Base-by-base conservation (phyloP, 2,329 filamentous ascomycete species). In the Ophiobolus disseminans region DNA sequence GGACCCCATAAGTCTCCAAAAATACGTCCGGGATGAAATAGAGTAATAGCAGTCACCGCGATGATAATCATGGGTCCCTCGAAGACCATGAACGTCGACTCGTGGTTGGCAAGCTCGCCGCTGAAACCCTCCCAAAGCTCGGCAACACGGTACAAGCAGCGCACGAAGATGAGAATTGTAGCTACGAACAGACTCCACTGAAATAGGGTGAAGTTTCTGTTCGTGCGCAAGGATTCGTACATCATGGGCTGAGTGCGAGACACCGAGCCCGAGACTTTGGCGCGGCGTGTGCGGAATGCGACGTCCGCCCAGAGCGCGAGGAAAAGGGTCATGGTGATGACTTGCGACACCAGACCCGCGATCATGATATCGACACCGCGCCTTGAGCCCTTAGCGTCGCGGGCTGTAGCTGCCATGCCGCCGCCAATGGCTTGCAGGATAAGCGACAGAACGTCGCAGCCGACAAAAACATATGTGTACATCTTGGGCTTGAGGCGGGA, bases 381-480 rank as follows among this genome's bases (percentile, higher is more conserved):
- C 26, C 78, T 63, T 5, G 77, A 69, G 20, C 78, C 60, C 1
- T 64, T 54, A 1, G 55, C 55, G 11, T 75, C 68, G 1, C 70
- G 69, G 0, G 79, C 78, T 0, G 78, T 78, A 0, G 82, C 80
- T 2, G 84, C 80, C 35, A 85, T 73, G 26, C 76, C 82, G 42
- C 83, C 83, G 8, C 82, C 82, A 4, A 74, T 74, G 3, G 79
- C 81, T 65, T 86, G 83, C 10, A 85, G 68, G 20, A 83, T 52
- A n/a, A 86, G 75, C n/a, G 78, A 79, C 35, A 82, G 59, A 20
- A 85, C 50, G 56, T 86, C 83, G 59, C 78, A 83, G 26, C 72
- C 66, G 52, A 85, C 78, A 68, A 86, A 86, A 48, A 84, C 75
- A 66, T 78, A 78, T 9, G 82, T 82, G 63, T 82, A 84, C 31